These are phyloP conservation scores for Geotrichum reessii DNA, from an alignment of 1,139 yeast species.

Conservation along the genomic window DNA sequence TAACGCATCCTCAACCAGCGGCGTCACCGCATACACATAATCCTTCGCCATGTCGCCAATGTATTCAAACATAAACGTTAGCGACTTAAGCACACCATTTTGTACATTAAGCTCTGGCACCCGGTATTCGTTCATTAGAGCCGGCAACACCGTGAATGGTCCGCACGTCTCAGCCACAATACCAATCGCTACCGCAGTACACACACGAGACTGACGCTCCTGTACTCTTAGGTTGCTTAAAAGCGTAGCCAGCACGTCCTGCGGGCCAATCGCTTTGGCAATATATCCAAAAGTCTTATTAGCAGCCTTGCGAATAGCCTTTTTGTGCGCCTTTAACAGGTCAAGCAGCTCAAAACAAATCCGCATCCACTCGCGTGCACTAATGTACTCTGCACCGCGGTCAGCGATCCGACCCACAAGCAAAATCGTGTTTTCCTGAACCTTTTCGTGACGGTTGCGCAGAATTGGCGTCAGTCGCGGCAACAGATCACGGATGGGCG, in stretches of 20 bases:
- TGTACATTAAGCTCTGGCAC: conserved; percentile 92
- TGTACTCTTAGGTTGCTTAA: conserved; percentile 83
- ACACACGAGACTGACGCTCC: conserved; percentile 92
- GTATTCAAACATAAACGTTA: conserved; percentile 92
- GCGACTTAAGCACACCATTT: conserved; percentile 87
- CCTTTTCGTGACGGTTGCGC: conserved; percentile 84
- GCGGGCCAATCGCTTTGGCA: conserved; percentile 93
- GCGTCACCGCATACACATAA: conserved; percentile 74
- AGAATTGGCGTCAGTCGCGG: conserved; percentile 90
- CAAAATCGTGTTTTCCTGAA: conserved; percentile 77
- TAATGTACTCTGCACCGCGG: conserved; percentile 76
- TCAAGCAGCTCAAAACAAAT: conserved; percentile 88
- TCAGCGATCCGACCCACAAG: conserved; percentile 80
- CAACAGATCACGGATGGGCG: conserved; percentile 75
- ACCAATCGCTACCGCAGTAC: conserved; percentile 97
- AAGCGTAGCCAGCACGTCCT: conserved; percentile 81
- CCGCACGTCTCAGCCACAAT: conserved; percentile 92
- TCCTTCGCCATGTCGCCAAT: conserved; percentile 78
- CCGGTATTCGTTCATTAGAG: conserved; percentile 90
- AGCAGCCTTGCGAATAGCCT: conserved; percentile 76
- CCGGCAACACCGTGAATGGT: conserved; percentile 94
- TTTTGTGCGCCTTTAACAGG: conserved; percentile 78
- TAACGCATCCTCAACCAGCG: conserved; percentile 82
- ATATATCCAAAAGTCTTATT: conserved; percentile 88
- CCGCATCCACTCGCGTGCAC: conserved; percentile 97